Conservation (phyloP, 2,329 filamentous ascomycete genomes). For the Hypoxylon sp. region DNA sequence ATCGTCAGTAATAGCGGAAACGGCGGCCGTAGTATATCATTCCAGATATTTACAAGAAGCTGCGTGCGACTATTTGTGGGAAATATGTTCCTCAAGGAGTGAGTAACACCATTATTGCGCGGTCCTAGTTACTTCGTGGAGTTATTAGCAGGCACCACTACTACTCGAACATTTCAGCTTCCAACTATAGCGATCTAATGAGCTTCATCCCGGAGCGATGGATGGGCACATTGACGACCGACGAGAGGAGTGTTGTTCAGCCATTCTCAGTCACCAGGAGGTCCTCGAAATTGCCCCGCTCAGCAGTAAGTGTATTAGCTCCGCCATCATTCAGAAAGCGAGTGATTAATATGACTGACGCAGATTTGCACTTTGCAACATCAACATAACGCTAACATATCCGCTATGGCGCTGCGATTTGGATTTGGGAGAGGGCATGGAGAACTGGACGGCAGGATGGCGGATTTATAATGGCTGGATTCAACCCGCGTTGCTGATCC, state of each 20-base stretch:
- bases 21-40: constrained; percentile 13
- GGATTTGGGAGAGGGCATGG: constrained; percentile 1
- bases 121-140: constrained; percentile 2
- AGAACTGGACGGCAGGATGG: constrained; percentile 9
- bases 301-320: constrained; percentile 15
- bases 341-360: background rate
- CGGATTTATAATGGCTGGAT: constrained; percentile 20
- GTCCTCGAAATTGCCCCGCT: constrained; percentile 15
- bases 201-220: constrained; percentile 24
- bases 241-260: constrained; percentile 13
- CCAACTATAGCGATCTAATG: constrained; percentile 13
- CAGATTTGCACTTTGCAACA: background rate
- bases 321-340: background rate
- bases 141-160: constrained; percentile 5
- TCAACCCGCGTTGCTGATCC: background rate
- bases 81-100: constrained; percentile 9
- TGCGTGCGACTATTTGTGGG: constrained; percentile 17
- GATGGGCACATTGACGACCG: constrained; percentile 12
- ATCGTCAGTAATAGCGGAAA: constrained; percentile 16
- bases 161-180: constrained; percentile 1
- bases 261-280: constrained; percentile 21
- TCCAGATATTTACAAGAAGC: constrained; percentile 32
- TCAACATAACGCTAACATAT: background rate
- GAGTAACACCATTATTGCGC: background rate
- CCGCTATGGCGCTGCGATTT: background rate